Evolutionary conservation across 2,329 filamentous ascomycete species (phyloP).

Genomic region (Coniochaeta sp.): DNA sequence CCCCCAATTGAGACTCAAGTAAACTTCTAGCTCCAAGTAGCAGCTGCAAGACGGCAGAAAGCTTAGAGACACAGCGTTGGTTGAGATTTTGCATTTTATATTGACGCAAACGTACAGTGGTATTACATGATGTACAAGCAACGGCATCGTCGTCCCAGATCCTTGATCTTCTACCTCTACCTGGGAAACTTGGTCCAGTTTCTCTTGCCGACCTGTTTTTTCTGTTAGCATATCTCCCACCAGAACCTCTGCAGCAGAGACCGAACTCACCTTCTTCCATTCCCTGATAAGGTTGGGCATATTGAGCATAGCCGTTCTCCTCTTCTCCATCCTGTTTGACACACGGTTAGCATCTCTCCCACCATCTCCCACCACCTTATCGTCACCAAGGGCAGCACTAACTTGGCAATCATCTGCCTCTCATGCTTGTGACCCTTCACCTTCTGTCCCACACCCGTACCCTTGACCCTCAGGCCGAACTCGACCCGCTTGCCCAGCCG

Average conservation of each 20-base stretch:
- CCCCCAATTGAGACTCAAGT: too few relatives aligned
- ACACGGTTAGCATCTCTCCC: slow-evolving; percentile 21
- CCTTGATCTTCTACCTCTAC: slow-evolving; percentile 18
- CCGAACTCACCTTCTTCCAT: slow-evolving; percentile 76
- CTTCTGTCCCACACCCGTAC: slow-evolving; percentile 83
- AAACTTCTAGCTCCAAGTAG: background rate
- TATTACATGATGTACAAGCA: slow-evolving; percentile 3
- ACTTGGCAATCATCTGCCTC: slow-evolving; percentile 71
- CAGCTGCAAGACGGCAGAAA: background rate
- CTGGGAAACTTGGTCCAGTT: slow-evolving; percentile 53
- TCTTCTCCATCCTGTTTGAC: slow-evolving; percentile 65
- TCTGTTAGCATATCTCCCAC: slow-evolving; percentile 24
- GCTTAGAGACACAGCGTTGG: background rate
- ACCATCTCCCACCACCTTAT: background rate
- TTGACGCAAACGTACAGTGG: background rate
- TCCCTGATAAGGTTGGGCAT: slow-evolving; percentile 89
- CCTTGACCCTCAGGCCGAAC: slow-evolving; percentile 77
- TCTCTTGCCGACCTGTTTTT: slow-evolving; percentile 40
- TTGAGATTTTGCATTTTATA: background rate
- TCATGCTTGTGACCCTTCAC: slow-evolving; percentile 97
- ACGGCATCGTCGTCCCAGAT: background rate
- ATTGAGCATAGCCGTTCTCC: slow-evolving; percentile 84
- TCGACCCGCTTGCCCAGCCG: slow-evolving; percentile 67
- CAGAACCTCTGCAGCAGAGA: background rate
- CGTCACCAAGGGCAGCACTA: slow-evolving; percentile 25